phyloP scores from a whole-genome alignment of 768 basidiomycete genomes.

The Podaxis sp. region DNA sequence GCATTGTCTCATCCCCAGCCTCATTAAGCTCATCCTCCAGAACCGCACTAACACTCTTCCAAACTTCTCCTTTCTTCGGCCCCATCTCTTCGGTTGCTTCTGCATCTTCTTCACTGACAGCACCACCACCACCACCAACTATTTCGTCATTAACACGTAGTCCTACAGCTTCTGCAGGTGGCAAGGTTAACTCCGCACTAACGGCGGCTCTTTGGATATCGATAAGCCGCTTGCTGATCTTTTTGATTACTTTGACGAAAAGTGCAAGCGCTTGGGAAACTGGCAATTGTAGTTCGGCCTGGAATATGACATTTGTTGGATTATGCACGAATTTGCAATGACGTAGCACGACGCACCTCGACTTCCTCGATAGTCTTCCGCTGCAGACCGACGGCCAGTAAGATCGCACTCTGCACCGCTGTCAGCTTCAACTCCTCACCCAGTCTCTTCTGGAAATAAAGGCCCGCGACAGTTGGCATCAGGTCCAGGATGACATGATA shows the following conservation, averaged over 20 bases:
- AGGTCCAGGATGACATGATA: constrained; percentile 96
- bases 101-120: not conserved
- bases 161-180: constrained; percentile 3
- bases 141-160: constrained; percentile 12
- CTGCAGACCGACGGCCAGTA: constrained; percentile 88
- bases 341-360: constrained; percentile 51
- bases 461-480: constrained; percentile 73
- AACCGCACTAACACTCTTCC: constrained; percentile 44
- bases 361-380: constrained; percentile 87
- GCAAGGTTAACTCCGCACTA: constrained; percentile 54
- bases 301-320: constrained; percentile 7
- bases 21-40: constrained; percentile 73
- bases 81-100: constrained; percentile 26
- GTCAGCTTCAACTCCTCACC: constrained; percentile 64
- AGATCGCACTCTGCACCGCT: constrained; percentile 88
- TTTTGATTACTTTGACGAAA: constrained; percentile 88
- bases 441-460: constrained; percentile 83
- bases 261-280: constrained; percentile 87
- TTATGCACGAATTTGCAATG: not conserved
- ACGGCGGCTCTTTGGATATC: constrained; percentile 82
- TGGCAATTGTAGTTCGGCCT: constrained; percentile 81
- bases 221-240: constrained; percentile 72
- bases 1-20: constrained; percentile 72
- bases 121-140: not conserved
- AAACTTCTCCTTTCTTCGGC: constrained; percentile 18